phyloP scores from a whole-genome alignment of 2,329 filamentous ascomycete species.

The Paracorniculantispora psalliotae region DNA sequence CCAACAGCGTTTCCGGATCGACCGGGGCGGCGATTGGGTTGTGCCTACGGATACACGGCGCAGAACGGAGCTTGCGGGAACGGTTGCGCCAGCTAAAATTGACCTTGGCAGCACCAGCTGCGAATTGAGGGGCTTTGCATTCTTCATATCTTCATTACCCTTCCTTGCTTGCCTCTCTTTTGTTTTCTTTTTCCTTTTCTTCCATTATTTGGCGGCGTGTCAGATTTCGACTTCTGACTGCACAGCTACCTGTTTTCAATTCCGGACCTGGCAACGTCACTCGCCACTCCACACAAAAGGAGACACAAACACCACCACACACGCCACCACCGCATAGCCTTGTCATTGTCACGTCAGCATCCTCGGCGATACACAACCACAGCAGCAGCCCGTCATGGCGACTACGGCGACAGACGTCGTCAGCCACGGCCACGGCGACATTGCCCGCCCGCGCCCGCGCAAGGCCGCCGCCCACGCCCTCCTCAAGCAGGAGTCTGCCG shows the following conservation, averaged over 20 bases:
- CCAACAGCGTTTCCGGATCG: neutral
- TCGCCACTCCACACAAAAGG: neutral
- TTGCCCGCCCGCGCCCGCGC: constrained; percentile 43
- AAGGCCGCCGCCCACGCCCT: constrained; percentile 32
- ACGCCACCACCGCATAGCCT: neutral
- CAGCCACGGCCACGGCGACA: constrained; percentile 33
- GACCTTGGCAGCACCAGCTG: too few species aligned
- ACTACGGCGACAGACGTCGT: constrained; percentile 23
- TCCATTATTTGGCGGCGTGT: neutral
- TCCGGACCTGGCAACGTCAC: neutral
- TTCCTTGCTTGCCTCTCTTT: neutral
- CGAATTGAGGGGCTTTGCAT: neutral
- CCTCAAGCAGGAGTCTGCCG: constrained; percentile 33
- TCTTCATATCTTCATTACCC: neutral
- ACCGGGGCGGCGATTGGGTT: neutral
- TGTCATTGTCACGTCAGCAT: neutral
- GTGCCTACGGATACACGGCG: neutral
- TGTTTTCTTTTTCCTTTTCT: neutral
- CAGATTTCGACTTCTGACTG: neutral
- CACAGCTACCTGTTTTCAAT: neutral
- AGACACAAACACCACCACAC: neutral
- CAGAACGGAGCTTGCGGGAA: constrained; percentile 1
- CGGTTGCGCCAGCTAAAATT: too few species aligned
- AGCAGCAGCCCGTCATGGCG: constrained; percentile 20
- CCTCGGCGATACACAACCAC: neutral